A percentile compares a stretch with the other conserved stretches of the same genome.
phyloP scores from a whole-genome alignment of 2,329 filamentous ascomycete species.

The Rhytidhysteron rufulum region DNA sequence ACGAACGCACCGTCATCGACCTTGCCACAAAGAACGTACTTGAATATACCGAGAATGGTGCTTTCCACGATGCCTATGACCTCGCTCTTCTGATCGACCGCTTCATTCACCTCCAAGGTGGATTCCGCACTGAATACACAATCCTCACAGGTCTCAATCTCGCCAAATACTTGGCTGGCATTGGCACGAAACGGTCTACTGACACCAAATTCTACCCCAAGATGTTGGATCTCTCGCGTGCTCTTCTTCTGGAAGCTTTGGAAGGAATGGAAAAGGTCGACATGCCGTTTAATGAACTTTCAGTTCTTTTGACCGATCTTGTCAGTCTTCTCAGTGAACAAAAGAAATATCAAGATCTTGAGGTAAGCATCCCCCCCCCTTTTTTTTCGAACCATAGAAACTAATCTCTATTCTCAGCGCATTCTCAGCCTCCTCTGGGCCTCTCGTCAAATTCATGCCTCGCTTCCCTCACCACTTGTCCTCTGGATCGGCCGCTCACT shows the following conservation, averaged over 20 bases:
- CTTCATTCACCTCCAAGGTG: slow-evolving; percentile 21
- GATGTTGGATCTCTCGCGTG: slow-evolving; percentile 33
- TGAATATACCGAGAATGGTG: slow-evolving; percentile 16
- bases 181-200: slow-evolving; percentile 19
- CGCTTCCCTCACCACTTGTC: slow-evolving; percentile 17
- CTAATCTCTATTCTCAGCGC: slow-evolving; percentile 14
- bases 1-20: slow-evolving; percentile 13
- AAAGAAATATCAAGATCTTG: slow-evolving; percentile 39
- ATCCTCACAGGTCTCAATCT: slow-evolving; percentile 31
- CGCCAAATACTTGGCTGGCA: slow-evolving; percentile 20
- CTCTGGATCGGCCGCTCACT: slow-evolving; percentile 18
- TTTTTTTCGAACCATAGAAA: not conserved
- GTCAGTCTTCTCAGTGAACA: slow-evolving; percentile 40
- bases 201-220: slow-evolving; percentile 28
- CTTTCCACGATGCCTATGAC: slow-evolving; percentile 22
- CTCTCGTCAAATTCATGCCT: slow-evolving; percentile 18
- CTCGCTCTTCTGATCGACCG: slow-evolving; percentile 18
- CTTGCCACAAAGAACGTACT: slow-evolving; percentile 13
- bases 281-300: slow-evolving; percentile 37
- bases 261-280: slow-evolving; percentile 32
- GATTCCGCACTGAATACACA: slow-evolving; percentile 19
- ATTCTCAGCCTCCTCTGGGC: slow-evolving; percentile 32
- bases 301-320: slow-evolving; percentile 38
- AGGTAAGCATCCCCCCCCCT: slow-evolving; percentile 7
- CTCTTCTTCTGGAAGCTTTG: slow-evolving; percentile 38